Conservation (phyloP, 495 filamentous ascomycete genomes). For the Aspergillus carlsbadensis region DNA sequence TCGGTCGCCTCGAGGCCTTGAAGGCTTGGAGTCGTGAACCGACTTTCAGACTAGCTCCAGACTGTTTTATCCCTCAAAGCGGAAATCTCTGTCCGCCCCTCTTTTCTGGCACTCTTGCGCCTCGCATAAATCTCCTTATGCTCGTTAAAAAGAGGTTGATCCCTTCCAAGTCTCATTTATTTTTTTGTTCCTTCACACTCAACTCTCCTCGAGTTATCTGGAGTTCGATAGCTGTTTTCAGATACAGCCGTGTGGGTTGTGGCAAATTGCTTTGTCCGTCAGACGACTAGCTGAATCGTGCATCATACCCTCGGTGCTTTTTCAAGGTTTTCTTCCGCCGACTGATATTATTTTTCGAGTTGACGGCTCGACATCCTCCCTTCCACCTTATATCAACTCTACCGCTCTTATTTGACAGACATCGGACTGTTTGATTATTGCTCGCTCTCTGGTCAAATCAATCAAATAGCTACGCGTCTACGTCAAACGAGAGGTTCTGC, state of each 20-base stretch:
- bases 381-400: background rate
- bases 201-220: constrained; percentile 16
- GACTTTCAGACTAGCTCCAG: background rate
- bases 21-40: too few relatives aligned
- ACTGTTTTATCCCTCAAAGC: constrained; percentile 13
- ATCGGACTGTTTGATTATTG: background rate
- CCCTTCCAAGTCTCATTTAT: background rate
- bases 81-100: constrained; percentile 30
- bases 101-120: constrained; percentile 11
- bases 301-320: background rate
- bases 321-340: background rate
- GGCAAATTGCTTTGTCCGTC: constrained; percentile 5
- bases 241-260: background rate
- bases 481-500: constrained; percentile 8
- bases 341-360: background rate
- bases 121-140: constrained; percentile 11
- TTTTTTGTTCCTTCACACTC: background rate
- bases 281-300: background rate
- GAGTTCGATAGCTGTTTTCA: background rate
- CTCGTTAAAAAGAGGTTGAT: constrained; percentile 10
- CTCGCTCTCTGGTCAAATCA: background rate
- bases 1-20: constrained; percentile 5
- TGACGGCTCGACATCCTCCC: background rate
- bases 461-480: constrained; percentile 2
- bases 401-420: background rate